Evolutionary conservation across 495 filamentous ascomycete species (phyloP).

Genomic region (Hypoxylon lenormandii): DNA sequence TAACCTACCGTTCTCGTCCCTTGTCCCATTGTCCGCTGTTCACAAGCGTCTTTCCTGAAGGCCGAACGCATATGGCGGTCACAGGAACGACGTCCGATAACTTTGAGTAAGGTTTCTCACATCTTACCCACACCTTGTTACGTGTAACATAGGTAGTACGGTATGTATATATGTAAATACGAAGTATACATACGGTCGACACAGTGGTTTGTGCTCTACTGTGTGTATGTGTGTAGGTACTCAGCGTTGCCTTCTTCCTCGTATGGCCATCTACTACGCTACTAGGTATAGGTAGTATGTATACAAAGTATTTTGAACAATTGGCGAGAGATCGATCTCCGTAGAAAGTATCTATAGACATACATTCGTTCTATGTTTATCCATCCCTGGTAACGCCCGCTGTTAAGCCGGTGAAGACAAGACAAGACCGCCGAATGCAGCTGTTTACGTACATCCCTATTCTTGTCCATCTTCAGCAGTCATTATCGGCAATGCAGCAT

Average conservation of each 20-base stretch:
- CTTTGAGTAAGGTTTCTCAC: background rate
- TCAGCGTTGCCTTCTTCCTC: constrained; percentile 30
- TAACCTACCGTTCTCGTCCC: constrained; percentile 39
- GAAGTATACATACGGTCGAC: constrained; percentile 19
- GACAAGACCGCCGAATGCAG: constrained; percentile 24
- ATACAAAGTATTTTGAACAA: constrained; percentile 10
- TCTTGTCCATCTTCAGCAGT: too few relatives aligned
- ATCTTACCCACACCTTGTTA: constrained; percentile 26
- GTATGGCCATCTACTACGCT: constrained; percentile 22
- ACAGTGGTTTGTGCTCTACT: constrained; percentile 9
- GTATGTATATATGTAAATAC: constrained; percentile 1
- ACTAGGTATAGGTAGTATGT: background rate
- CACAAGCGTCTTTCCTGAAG: constrained; percentile 20
- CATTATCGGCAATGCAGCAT: background rate
- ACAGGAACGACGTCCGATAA: constrained; percentile 27
- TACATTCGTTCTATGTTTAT: constrained; percentile 28
- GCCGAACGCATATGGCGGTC: constrained; percentile 18
- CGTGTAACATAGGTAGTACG: constrained; percentile 35
- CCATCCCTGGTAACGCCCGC: constrained; percentile 1
- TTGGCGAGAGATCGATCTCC: constrained; percentile 31
- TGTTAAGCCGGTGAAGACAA: constrained; percentile 1
- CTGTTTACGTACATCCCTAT: constrained; percentile 18
- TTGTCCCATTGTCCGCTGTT: background rate
- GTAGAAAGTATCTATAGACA: constrained; percentile 24
- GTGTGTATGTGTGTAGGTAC: constrained; percentile 1